Conservation (phyloP, 805 yeast species). For the Kockiozyma suomiensis region DNA sequence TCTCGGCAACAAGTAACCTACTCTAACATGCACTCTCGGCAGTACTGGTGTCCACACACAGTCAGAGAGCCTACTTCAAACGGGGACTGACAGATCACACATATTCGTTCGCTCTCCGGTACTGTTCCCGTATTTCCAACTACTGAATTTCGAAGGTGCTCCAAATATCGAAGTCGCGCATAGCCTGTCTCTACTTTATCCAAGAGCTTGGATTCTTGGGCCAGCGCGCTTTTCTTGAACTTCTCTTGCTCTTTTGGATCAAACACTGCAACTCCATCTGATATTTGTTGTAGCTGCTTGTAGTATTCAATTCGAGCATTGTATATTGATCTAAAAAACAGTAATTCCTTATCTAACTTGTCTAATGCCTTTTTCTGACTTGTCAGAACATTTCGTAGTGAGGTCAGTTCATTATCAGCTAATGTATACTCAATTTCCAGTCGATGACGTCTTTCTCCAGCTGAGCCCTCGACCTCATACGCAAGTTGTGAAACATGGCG, state of each 20-base stretch:
- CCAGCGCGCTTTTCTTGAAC: conserved; percentile 35
- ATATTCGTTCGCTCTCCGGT: conserved; percentile 51
- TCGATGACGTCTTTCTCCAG: conserved; percentile 19
- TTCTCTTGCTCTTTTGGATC: conserved; percentile 40
- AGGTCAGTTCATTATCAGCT: conserved; percentile 9
- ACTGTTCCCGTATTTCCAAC: conserved; percentile 35
- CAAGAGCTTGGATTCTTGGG: conserved; percentile 25
- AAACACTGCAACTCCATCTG: conserved; percentile 73
- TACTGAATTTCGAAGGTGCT: conserved; percentile 45
- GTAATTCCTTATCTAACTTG: conserved; percentile 51
- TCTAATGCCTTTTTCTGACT: conserved; percentile 50
- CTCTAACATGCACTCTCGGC: conserved; percentile 72
- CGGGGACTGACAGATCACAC: conserved; percentile 76
- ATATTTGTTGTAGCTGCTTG: conserved; percentile 78
- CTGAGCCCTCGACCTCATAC: conserved; percentile 25
- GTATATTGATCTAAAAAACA: conserved; percentile 62
- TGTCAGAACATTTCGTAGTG: conserved; percentile 29
- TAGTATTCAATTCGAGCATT: conserved; percentile 82
- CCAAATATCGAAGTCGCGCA: conserved; percentile 53
- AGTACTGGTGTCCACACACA: conserved; percentile 90
- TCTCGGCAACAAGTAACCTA: conserved; percentile 6
- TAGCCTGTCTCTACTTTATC: conserved; percentile 41
- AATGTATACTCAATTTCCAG: conserved; percentile 20
- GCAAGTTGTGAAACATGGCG: conserved; percentile 17
- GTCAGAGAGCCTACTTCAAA: conserved; percentile 79